Base-by-base conservation (phyloP, 495 filamentous ascomycete species). In the Penicillium fimorum region DNA sequence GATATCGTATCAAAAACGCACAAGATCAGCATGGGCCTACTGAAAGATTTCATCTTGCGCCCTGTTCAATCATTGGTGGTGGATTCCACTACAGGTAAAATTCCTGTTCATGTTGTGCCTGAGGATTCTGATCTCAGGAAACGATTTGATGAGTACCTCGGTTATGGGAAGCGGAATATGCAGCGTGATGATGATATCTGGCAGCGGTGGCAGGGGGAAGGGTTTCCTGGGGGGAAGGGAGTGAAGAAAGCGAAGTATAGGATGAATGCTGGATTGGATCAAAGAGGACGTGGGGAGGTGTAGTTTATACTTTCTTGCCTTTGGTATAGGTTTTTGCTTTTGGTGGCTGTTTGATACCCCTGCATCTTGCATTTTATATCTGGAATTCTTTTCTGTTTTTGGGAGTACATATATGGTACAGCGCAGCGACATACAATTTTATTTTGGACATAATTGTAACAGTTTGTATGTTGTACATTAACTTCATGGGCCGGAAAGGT, bases 131-230 rank as follows among this genome's bases (percentile, higher is more conserved):
- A 29, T 0, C 50, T 67, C 43, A 56, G 66, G 3, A 64, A 66
- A 30, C 60, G 67, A 0, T 66, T 71, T 20, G 53, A 67, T 40
- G 50, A 64, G 20, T 73, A 70, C 47, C 67, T 69, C 5, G 67
- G 67, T 0, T 67, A 69, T 41, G 47, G 60, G 32, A 47, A 58
- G n/a, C 53, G 62, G 30, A 53, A 60, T 18, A 60, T 44, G 35
- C 56, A 70, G 25, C 33, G 61, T 20, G 68, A 72, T 18, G 69
- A 74, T 1, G 72, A 75, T 54, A 70, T 75, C 45, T 75, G 72
- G 72, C 57, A 64, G 42, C 50, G 61, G 12, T 54, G 66, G 41
- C 65, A 75, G 50, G 61, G 60, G 35, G 61, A 66, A 29, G 41
- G 55, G 20, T 37, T 13, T 22, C 22, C 47, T 0, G 15, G 20